Base-by-base conservation (phyloP, 768 basidiomycete species). In the Russula ochroleuca region DNA sequence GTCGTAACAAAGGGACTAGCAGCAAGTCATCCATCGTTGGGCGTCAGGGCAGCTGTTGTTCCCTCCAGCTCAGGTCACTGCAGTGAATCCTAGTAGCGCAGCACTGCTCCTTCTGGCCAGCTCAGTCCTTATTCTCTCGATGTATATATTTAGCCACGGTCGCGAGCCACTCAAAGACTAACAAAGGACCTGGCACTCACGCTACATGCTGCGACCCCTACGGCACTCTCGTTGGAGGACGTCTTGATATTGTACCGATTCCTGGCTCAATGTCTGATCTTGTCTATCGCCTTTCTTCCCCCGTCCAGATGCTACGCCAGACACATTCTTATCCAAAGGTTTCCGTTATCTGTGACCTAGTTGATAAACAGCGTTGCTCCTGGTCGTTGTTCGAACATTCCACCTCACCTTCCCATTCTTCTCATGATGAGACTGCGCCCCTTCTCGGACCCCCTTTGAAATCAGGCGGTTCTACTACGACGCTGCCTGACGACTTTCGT, bases 401-500 rank as follows among this genome's bases (percentile, higher is more conserved):
- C 5, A 13, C 59, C 3, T 17, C 40, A 8, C 40, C 48, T 28
- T 43, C 45, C 37, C 17, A 38, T 57, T 28, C 64, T 35, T 61
- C 59, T 57, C 48, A 61, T 19, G 41, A 56, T 11, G 64, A 65
- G 64, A 50, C 54, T 13, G 33, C 48, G 10, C 59, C 64, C 15
- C 41, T 65, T 23, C 64, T 65, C 11, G 31, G 15, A 4, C 33
- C 40, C 9, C 54, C 54, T 51, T 11, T 31, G 2, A 55, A 40
- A 10, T 19, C 33, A 19, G 31, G 57, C n/a, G 19, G 4, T 6
- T 41, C 58, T 21, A 37, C 33, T 40, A 3, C 11, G 13, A 35
- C 55, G 40, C 56, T 41, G 23, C 63, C 57, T 21, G 58, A 59
- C 3, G 63, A 65, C 41, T 67, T 68, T 47, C 45, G 43, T 19